Evolutionary conservation across 2,329 filamentous ascomycete genomes (phyloP).

Genomic region (Alternaria triticina): DNA sequence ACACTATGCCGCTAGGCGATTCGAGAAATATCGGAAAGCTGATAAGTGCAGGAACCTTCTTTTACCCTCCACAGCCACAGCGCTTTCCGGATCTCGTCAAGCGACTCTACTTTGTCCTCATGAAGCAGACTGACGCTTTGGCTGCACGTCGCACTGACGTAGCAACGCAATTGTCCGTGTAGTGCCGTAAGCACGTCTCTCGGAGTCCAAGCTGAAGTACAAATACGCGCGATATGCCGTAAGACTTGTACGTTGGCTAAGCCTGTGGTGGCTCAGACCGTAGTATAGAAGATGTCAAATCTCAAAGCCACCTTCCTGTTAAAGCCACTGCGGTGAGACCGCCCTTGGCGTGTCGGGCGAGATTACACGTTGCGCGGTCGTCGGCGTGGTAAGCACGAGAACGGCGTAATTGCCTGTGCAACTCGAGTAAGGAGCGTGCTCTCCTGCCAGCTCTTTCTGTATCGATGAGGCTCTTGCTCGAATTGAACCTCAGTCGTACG

Average conservation of each 20-base stretch:
- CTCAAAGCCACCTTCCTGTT: not conserved
- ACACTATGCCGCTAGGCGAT: not conserved
- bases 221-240: not conserved
- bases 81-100: not conserved
- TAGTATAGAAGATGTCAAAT: not conserved
- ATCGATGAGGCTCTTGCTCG: not conserved
- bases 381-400: constrained; percentile 7
- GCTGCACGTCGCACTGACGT: not conserved
- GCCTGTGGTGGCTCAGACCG: not conserved
- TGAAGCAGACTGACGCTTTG: not conserved
- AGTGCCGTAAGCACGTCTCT: not conserved
- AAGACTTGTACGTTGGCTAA: not conserved
- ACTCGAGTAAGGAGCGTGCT: not conserved
- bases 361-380: not conserved
- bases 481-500: not conserved
- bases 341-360: not conserved
- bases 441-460: not conserved
- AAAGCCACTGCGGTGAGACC: constrained; percentile 4
- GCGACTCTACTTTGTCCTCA: not conserved
- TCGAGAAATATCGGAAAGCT: not conserved
- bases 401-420: constrained; percentile 6
- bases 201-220: not conserved
- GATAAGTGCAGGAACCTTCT: not conserved
- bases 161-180: not conserved
- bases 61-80: not conserved